Evolutionary conservation across 1,139 yeast species (phyloP), one percentile per base, ranked within the genome.

Genomic region (Lipomyces yarrowii): DNA sequence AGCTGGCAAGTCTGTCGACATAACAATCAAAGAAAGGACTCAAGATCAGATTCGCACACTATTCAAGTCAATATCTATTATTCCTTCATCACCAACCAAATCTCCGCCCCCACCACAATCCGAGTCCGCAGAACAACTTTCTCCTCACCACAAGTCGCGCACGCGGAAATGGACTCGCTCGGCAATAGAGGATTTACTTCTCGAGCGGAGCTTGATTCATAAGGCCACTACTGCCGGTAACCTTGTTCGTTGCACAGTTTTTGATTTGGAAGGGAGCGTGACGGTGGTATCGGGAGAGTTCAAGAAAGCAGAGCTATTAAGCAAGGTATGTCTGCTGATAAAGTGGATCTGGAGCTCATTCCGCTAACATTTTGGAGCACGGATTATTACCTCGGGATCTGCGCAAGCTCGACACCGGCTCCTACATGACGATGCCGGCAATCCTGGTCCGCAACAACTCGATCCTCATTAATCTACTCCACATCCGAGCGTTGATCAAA

Each of bases 381-480:
- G 90, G 90, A 46, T 78, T 91, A 54, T 83, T 88, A 60, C 96
- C 97, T 0, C 82, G 97, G 71, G 97, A 91, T 76, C 79, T 91
- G 63, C 80, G 97, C 4, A 91, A 91, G 73, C 88, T 96, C 64
- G 99, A 94, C 77, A 89, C 96, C 7, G 91, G 96, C 0, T 84
- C 90, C 35, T 88, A 90, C 69, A 97, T 92, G 76, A 90, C 94
- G 48, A 94, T 91, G 10, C 99, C 99, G 0, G 86, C 94, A 42
- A 88, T 94, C 55, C 83, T 91, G 74, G 88, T 92, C 18, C 85
- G 98, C 62, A 85, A 88, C 42, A 85, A 87, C 73, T 89, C 96
- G 53, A 90, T 93, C 37, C 79, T 94, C 60, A 86, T 94, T 58
- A 92, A 91, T 74, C 79, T 94, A 66, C 79, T 93, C 60, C 96